These are phyloP conservation scores for Trichoderma brevicompactum DNA, from an alignment of 2,329 filamentous ascomycete species.

Conservation along the genomic window DNA sequence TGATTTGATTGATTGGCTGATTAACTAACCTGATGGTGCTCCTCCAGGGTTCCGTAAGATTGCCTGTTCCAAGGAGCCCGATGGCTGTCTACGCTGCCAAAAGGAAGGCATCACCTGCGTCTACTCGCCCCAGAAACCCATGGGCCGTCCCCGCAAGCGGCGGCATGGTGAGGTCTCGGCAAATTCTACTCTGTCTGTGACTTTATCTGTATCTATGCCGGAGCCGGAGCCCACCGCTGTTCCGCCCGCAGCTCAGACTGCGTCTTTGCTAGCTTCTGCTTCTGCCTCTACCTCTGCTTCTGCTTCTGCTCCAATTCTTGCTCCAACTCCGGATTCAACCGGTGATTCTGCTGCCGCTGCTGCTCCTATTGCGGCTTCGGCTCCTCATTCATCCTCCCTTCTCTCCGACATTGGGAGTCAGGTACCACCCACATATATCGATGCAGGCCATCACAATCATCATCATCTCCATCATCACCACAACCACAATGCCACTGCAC, in stretches of 20 bases:
- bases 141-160: conserved; percentile 67
- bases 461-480: conserved; percentile 6
- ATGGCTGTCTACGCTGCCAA: conserved; percentile 63
- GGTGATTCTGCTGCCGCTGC: not conserved
- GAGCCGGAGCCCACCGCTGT: not conserved
- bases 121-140: conserved; percentile 68
- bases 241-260: not conserved
- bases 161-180: conserved; percentile 42
- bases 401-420: not conserved
- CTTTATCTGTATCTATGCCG: not conserved
- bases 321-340: not conserved
- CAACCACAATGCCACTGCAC: not conserved
- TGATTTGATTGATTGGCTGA: not conserved
- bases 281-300: not conserved
- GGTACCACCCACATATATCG: not conserved
- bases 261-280: not conserved
- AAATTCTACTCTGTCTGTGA: not conserved
- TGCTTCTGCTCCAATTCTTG: not conserved
- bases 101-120: conserved; percentile 61
- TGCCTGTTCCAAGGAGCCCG: conserved; percentile 65
- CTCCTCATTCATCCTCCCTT: not conserved
- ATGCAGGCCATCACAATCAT: not conserved
- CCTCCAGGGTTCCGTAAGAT: conserved; percentile 63
- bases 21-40: too few relatives aligned
- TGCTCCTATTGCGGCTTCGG: not conserved